Evolutionary conservation across 768 basidiomycete genomes (phyloP).

Genomic region (Mycena rebaudengoi): DNA sequence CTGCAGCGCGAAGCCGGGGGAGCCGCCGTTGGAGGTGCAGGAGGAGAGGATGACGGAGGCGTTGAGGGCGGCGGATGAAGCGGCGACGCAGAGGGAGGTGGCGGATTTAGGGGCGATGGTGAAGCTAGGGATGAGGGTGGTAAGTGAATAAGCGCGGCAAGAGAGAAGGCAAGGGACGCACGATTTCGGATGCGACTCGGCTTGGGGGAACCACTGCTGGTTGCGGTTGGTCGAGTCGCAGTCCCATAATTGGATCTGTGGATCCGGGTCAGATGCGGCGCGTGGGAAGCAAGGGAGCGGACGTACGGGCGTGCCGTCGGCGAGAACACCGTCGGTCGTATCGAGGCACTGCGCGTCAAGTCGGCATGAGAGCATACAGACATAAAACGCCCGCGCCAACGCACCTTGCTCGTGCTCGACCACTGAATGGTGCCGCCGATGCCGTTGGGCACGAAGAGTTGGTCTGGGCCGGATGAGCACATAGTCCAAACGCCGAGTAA

Average conservation of each 20-base stretch:
- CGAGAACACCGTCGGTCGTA: not conserved
- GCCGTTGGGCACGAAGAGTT: not conserved
- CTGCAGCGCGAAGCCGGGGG: not conserved
- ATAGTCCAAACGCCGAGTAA: not conserved
- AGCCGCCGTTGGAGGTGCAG: not conserved
- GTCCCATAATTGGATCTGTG: constrained; percentile 8
- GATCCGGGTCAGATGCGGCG: not conserved
- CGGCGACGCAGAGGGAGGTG: constrained; percentile 1
- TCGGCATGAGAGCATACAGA: not conserved
- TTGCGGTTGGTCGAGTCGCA: constrained; percentile 3
- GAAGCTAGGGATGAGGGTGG: not conserved
- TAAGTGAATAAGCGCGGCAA: not conserved
- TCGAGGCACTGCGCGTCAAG: not conserved
- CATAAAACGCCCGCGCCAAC: not conserved
- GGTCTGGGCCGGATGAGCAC: not conserved
- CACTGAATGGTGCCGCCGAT: not conserved
- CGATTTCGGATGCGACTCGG: not conserved
- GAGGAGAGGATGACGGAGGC: not conserved
- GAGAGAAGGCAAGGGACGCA: not conserved
- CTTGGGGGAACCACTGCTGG: not conserved
- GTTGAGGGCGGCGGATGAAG: not conserved
- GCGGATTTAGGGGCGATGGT: not conserved
- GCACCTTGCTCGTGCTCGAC: not conserved
- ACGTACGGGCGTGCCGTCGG: not conserved
- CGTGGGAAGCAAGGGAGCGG: not conserved